Conservation (phyloP, 768 basidiomycete genomes). For the Leucocoprinus leucothites region DNA sequence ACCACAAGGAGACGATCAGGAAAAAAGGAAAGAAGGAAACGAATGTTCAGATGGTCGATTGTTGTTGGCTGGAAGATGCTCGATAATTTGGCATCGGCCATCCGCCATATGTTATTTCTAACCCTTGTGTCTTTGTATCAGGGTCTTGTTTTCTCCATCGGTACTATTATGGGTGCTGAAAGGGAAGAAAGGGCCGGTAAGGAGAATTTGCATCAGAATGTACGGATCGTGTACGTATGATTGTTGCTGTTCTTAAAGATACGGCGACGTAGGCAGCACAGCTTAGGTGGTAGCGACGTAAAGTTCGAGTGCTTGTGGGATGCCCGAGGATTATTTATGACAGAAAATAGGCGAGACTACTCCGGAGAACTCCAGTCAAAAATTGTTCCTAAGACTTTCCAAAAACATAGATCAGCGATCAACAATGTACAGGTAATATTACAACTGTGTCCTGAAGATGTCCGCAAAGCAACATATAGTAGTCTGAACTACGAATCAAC, state of each 20-base stretch:
- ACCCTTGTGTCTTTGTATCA: no score
- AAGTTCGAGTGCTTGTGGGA: no score
- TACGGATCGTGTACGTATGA: no score
- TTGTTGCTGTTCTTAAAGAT: no score
- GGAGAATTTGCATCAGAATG: no score
- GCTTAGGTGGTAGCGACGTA: no score
- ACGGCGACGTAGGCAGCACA: no score
- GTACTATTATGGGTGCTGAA: no score
- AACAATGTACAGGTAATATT: neutral
- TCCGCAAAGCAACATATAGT: neutral
- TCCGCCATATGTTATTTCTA: no score
- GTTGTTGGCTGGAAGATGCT: neutral
- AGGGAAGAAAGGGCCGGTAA: no score
- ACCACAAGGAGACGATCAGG: neutral
- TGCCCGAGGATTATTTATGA: neutral
- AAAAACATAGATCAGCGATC: conserved; percentile 6
- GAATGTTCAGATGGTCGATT: neutral
- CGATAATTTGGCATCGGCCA: no score
- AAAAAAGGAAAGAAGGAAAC: neutral
- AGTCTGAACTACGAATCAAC: neutral
- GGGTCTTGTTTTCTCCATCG: no score
- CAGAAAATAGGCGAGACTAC: neutral
- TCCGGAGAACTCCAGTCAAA: neutral
- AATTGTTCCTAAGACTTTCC: neutral
- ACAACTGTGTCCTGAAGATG: neutral